phyloP scores from a whole-genome alignment of 345 rosid genomes.

The Citrus cavaleriei region DNA sequence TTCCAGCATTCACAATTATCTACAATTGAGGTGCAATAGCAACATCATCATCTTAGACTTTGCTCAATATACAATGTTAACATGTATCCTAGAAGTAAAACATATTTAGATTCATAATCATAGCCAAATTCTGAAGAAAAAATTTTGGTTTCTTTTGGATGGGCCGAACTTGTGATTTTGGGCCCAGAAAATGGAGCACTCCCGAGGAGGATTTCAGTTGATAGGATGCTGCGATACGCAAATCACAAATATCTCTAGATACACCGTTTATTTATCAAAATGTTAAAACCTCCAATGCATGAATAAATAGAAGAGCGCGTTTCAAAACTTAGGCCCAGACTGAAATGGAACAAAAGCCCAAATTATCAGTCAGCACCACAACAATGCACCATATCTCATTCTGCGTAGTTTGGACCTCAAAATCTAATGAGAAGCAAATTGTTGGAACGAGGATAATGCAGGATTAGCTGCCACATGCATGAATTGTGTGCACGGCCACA shows the following conservation, averaged over 20 bases:
- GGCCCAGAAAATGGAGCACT: no score
- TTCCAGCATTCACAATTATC: slow-evolving; percentile 89
- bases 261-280: no score
- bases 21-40: slow-evolving; percentile 18
- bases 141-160: no score
- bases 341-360: not conserved
- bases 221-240: no score
- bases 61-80: not conserved
- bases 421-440: not conserved
- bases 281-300: no score
- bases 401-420: not conserved
- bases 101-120: not conserved
- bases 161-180: no score
- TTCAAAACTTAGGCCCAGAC: not conserved
- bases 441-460: not conserved
- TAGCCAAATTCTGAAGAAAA: no score
- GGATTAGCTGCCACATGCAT: not conserved
- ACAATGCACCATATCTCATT: not conserved
- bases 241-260: no score
- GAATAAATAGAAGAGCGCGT: not conserved
- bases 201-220: no score
- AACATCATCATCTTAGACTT: not conserved
- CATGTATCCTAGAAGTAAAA: not conserved
- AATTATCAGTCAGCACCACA: not conserved
- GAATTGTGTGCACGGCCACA: not conserved